A percentile compares a stretch with the other conserved stretches of the same genome.
Evolutionary conservation across 108 stramenopile genomes (phyloP).

Genomic region (Nannochloropsis salina): DNA sequence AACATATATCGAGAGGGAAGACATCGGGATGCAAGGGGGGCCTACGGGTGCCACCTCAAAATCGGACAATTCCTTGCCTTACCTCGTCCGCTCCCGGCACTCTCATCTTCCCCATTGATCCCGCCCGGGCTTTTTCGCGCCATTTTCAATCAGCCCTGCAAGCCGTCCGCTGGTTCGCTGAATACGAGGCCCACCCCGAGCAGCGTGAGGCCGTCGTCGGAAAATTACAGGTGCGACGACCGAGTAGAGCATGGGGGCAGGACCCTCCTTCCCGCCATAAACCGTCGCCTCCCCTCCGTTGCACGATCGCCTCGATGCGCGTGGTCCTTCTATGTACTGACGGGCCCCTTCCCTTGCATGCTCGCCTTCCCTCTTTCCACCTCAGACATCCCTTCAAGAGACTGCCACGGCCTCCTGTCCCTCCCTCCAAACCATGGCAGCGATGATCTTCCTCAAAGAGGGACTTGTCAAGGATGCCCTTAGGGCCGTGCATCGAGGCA

Average conservation of each 20-base stretch:
- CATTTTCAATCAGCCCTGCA: background rate
- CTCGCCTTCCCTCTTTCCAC: background rate
- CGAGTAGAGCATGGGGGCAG: background rate
- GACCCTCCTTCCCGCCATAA: background rate
- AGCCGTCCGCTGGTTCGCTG: background rate
- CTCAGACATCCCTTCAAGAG: background rate
- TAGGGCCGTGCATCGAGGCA: constrained; percentile 69
- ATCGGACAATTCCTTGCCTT: background rate
- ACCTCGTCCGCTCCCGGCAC: background rate
- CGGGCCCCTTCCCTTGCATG: background rate
- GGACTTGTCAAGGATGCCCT: constrained; percentile 84
- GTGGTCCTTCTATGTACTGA: no score
- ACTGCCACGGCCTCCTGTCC: constrained; percentile 35
- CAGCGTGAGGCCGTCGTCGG: background rate
- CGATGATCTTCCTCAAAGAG: constrained; percentile 67
- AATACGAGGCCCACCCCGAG: background rate
- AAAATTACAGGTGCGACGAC: background rate
- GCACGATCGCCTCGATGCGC: no score
- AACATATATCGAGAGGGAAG: background rate
- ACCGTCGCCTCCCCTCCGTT: no score
- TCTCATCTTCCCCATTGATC: background rate
- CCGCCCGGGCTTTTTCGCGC: background rate
- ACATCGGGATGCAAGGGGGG: background rate
- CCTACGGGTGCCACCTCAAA: background rate
- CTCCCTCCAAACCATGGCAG: constrained; percentile 76